Conservation (phyloP, 2,329 filamentous ascomycete genomes). For the Epichloe festucae region DNA sequence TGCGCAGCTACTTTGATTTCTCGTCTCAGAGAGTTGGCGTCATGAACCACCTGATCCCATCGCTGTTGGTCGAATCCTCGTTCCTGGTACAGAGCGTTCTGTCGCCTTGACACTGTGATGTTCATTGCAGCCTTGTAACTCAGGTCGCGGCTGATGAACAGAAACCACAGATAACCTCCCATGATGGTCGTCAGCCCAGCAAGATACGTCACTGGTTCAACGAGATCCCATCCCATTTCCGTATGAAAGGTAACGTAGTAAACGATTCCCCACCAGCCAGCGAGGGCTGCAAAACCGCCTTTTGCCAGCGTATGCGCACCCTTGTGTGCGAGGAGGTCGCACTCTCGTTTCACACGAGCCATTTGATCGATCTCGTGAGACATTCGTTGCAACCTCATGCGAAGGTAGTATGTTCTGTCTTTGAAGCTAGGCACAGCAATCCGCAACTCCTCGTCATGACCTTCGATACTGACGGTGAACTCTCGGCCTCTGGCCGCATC, state of each 20-base stretch:
- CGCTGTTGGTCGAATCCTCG: slow-evolving; percentile 61
- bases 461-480: slow-evolving; percentile 75
- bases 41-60: slow-evolving; percentile 70
- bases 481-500: slow-evolving; percentile 76
- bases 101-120: slow-evolving; percentile 67
- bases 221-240: slow-evolving; percentile 75
- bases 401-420: slow-evolving; percentile 81
- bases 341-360: slow-evolving; percentile 66
- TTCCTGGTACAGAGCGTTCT: slow-evolving; percentile 61
- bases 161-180: slow-evolving; percentile 83
- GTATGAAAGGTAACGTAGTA: slow-evolving; percentile 63
- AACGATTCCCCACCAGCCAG: slow-evolving; percentile 71
- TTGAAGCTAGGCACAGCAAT: slow-evolving; percentile 78
- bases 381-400: slow-evolving; percentile 61
- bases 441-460: slow-evolving; percentile 48
- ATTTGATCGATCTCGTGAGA: slow-evolving; percentile 54
- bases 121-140: slow-evolving; percentile 80
- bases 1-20: slow-evolving; percentile 72
- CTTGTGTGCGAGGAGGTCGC: slow-evolving; percentile 63
- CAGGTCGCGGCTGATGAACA: slow-evolving; percentile 83
- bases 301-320: slow-evolving; percentile 67
- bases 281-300: slow-evolving; percentile 60
- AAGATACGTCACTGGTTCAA: slow-evolving; percentile 84
- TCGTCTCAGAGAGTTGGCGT: slow-evolving; percentile 61
- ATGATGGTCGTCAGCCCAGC: slow-evolving; percentile 78